Evolutionary conservation across 2,329 filamentous ascomycete genomes (phyloP), one percentile per base, ranked within the genome.

Genomic region (Bipolaris sorokiniana): DNA sequence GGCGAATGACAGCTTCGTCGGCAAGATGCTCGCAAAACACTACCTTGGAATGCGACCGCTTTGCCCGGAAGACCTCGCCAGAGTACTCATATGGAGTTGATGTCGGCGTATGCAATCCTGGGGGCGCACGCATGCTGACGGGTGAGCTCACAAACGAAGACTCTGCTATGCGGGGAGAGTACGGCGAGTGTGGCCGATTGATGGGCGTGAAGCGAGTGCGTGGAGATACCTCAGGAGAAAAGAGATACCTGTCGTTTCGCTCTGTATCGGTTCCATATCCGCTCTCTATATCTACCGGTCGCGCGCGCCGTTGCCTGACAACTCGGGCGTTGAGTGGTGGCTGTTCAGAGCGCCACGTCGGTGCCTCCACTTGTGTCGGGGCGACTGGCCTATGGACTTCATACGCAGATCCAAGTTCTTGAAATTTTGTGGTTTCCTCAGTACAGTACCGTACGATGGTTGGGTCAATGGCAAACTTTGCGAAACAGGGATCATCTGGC

Each of bases 401-500:
- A 26, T 71, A 73, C 3, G 54, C 57, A 3, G 51, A 26, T 7
- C 67, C 67, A 37, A 74, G 69, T 13, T 51, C 38, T 7, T 66
- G 70, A 71, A 79, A 79, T 13, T 69, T 70, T 33, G 74, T 61
- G 5, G 77, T 76, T 51, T 81, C 77, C 11, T 56, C 42, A 42
- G 67, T 54, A 68, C 79, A 72, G 50, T 62, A 64, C n/a, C 66
- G 65, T 11, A 81, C 71, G 41, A 80, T 73, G 3, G 69, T 66
- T 5, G 68, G 67, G 46, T 76, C 68, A 60, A 82, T 80, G 51
- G 74, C 68, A 68, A 79, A 82, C 40, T 68, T 72, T 10, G 82
- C 84, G 72, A 87, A 91, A 13, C 83, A 82, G n/a, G 84, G 69
- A 34, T 88, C 81, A n/a, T 84, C 81, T 1, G 87, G 86, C 1